A percentile compares a stretch with the other conserved stretches of the same genome.
Evolutionary conservation across 176 grass and related monocot genomes (phyloP).

Genomic region (Aegilops speltoides): DNA sequence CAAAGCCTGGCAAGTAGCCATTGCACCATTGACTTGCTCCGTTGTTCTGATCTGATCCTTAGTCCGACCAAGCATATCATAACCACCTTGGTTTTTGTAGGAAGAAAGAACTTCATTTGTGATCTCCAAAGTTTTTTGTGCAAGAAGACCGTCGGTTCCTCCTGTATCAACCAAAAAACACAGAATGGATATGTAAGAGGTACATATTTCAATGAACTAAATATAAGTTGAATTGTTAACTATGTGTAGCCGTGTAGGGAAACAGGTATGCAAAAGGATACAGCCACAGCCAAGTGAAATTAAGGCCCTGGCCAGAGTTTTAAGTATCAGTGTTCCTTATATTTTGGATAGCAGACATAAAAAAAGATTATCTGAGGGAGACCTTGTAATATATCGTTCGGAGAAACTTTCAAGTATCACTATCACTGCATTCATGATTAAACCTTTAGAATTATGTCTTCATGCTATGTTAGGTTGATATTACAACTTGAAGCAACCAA

Average conservation of each 20-base stretch:
- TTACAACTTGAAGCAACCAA: constrained; percentile 17
- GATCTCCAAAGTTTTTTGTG: constrained; percentile 93
- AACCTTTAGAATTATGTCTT: not conserved
- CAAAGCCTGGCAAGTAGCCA: constrained; percentile 74
- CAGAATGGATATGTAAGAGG: not conserved
- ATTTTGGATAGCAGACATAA: not conserved
- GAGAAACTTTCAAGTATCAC: not conserved
- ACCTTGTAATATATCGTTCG: not conserved
- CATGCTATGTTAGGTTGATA: not conserved
- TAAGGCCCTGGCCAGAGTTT: not conserved
- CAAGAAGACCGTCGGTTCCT: constrained; percentile 89
- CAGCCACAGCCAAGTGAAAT: not conserved
- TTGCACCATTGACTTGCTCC: constrained; percentile 92
- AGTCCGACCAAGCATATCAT: constrained; percentile 97
- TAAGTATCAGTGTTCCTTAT: not conserved
- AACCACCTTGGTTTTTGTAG: constrained; percentile 99
- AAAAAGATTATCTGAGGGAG: not conserved
- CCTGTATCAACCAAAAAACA: constrained; percentile 54
- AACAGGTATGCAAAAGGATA: not conserved
- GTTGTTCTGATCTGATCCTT: constrained; percentile 98
- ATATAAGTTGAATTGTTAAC: not conserved
- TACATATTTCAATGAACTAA: not conserved
- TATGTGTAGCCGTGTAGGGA: not conserved
- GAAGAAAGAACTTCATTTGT: constrained; percentile 87
- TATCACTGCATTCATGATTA: not conserved